Percentiles rank a stretch among this genome's conserved stretches.
Evolutionary conservation across 257 asterid genomes (phyloP).

Genomic region (Solanum appendiculatum): DNA sequence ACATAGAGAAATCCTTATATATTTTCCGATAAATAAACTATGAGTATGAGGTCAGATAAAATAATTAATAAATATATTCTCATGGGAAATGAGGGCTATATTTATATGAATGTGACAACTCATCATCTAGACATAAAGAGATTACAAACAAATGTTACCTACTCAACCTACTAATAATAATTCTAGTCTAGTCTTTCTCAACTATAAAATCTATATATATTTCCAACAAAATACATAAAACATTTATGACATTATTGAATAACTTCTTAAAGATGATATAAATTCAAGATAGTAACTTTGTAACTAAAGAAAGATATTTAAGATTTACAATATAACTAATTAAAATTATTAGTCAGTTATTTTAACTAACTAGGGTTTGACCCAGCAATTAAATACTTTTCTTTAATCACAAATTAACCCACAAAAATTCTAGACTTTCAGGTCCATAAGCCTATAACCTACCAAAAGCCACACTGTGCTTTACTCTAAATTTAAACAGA

Average conservation of each 20-base stretch:
- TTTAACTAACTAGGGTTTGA: not conserved
- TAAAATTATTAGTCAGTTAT: not conserved
- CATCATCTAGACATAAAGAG: not conserved
- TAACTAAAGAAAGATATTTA: no score
- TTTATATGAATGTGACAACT: not conserved
- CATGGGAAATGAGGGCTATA: not conserved
- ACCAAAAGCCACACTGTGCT: no score
- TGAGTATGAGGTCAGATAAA: not conserved
- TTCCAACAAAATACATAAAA: not conserved
- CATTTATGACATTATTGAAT: not conserved
- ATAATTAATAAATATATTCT: not conserved
- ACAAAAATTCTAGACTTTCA: no score
- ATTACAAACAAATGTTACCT: not conserved
- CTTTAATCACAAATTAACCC: not conserved
- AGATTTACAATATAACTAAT: not conserved
- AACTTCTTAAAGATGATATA: not conserved
- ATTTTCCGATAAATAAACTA: not conserved
- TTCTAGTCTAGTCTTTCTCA: not conserved
- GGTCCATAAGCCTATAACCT: no score
- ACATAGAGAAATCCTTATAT: not conserved
- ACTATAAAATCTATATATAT: not conserved
- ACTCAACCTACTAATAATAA: not conserved
- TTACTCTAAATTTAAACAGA: no score
- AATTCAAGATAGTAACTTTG: not conserved
- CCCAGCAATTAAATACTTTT: not conserved